Evolutionary conservation across 192 early-diverging fungal genomes (phyloP), one percentile per base, ranked within the genome.

Genomic region (Backusella sp.): DNA sequence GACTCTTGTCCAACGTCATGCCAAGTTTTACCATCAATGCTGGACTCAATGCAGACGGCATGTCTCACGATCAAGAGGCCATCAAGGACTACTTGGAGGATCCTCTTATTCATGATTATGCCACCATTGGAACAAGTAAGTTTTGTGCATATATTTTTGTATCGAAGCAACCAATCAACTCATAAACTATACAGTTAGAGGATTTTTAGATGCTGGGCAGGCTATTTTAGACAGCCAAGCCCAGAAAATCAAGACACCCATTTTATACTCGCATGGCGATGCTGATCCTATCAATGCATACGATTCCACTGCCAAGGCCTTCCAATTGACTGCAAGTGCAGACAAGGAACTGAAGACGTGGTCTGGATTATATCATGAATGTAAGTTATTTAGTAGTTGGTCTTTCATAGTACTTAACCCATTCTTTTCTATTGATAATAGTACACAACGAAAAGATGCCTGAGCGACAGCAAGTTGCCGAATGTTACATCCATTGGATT

Each of bases 211-310:
- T 1, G 82, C 87, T 52, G 89, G 89, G 32, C 77, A 89, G 59
- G 34, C 73, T 35, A 23, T 87, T 28, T 32, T 85, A 46, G 78
- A 70, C 7, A 52, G 5, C 1, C 79, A 80, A 21, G 80, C 73
- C 69, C 75, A 74, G 41, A 76, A 80, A 4, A 84, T 90, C 66
- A 81, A 80, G 2, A 49, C 75, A 0, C 88, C 90, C 1, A 42
- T 92, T 52, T 76, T 90, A 26, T 82, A 90, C 21, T 79, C 79
- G 7, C 88, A 88, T 66, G 89, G 90, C 4, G 78, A 73, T 36
- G 81, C 39, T 26, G 91, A 92, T 76, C 67, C 69, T 3, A 80
- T 91, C 68, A 86, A 80, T 3, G 66, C 68, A 28, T 81, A 74
- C 30, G 19, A 72, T 9, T 80, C 80, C 0, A 66, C 79, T 21